Conservation (phyloP, 345 rosid species). For the Gossypium rotundifolium region DNA sequence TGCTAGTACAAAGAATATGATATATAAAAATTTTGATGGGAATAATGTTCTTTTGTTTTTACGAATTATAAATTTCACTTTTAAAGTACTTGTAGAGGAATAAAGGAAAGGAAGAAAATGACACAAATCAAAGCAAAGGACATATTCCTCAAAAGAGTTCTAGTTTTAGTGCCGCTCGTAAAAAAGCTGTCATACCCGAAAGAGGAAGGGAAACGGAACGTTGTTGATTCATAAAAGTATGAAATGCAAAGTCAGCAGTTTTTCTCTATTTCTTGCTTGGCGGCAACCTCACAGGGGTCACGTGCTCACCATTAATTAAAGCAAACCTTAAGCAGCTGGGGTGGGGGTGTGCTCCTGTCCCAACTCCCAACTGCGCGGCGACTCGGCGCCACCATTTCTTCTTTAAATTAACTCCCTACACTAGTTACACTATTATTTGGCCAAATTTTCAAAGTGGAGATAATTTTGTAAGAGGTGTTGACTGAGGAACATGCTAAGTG, state of each 20-base stretch:
- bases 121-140: not conserved
- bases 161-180: not conserved
- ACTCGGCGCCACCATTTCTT: conserved; percentile 20
- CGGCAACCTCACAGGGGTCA: not conserved
- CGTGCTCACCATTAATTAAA: conserved; percentile 1
- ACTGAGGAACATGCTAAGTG: not conserved
- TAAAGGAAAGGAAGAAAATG: conserved; percentile 9
- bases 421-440: not conserved
- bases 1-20: not conserved
- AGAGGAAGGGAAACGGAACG: not conserved
- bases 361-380: conserved; percentile 22
- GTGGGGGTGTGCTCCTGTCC: not conserved
- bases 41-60: not conserved
- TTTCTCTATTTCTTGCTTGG: conserved; percentile 1
- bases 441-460: not conserved
- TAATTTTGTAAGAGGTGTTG: not conserved
- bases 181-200: not conserved
- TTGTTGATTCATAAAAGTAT: conserved; percentile 2
- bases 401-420: not conserved
- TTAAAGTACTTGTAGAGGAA: conserved; percentile 12
- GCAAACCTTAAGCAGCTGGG: not conserved
- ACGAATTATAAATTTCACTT: not conserved
- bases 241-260: not conserved
- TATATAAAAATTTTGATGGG: not conserved
- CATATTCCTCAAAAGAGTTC: not conserved